A percentile compares a stretch with the other conserved stretches of the same genome.
Evolutionary conservation across 768 basidiomycete species (phyloP).

Genomic region (Tylopilus rubrobrunneus): DNA sequence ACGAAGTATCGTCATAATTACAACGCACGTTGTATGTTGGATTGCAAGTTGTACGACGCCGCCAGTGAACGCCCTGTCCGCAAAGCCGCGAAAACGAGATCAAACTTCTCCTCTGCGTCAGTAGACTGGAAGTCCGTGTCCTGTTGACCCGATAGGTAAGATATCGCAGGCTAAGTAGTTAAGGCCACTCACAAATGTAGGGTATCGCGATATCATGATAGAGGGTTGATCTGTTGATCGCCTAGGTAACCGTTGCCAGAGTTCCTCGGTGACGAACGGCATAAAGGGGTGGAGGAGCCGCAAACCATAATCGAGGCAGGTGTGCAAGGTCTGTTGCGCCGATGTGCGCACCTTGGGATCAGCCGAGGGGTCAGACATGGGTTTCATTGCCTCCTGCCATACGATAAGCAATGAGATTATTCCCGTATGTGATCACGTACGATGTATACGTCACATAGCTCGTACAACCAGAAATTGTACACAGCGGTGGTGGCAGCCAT

Average conservation of each 20-base stretch:
- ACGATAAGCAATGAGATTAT: neutral
- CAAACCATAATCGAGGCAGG: conserved; percentile 87
- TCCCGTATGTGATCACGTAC: conserved; percentile 41
- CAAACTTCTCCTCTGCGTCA: conserved; percentile 80
- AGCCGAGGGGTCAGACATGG: conserved; percentile 83
- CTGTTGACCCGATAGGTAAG: conserved; percentile 33
- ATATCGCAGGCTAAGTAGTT: neutral
- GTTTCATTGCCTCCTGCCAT: conserved; percentile 94
- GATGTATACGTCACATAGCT: conserved; percentile 99
- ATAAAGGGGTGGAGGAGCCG: conserved; percentile 95
- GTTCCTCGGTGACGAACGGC: conserved; percentile 98
- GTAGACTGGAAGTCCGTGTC: conserved; percentile 57
- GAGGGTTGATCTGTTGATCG: conserved; percentile 77
- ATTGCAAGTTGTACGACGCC: conserved; percentile 85
- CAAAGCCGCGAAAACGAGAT: conserved; percentile 76
- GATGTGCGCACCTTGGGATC: conserved; percentile 63
- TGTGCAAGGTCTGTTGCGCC: conserved; percentile 94
- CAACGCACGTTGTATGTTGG: conserved; percentile 46
- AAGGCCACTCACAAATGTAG: conserved; percentile 58
- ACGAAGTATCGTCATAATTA: neutral
- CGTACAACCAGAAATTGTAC: conserved; percentile 97
- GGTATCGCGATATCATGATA: conserved; percentile 88
- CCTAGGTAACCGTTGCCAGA: conserved; percentile 95
- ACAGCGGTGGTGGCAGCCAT: conserved; percentile 83
- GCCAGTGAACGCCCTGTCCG: conserved; percentile 48